phyloP scores from a whole-genome alignment of 116 monocot genomes.

The Iris pallida region DNA sequence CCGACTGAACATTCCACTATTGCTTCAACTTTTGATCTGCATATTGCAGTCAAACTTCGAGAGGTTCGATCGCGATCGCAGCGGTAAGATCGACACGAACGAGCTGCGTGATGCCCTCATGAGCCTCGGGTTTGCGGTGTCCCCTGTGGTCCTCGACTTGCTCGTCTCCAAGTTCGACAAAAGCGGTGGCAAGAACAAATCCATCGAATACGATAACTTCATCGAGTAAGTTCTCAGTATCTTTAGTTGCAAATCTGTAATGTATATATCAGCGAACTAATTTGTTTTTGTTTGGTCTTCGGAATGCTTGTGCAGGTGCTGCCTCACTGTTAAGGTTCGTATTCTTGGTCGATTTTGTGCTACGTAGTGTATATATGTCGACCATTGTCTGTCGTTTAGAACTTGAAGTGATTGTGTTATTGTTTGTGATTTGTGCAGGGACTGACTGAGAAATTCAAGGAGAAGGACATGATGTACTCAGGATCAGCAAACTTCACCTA shows the following conservation, averaged over 20 bases:
- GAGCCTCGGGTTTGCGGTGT: constrained; percentile 79
- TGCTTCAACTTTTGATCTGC: no score
- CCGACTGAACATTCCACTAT: no score
- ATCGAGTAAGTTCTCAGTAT: constrained; percentile 48
- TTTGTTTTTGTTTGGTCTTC: background rate
- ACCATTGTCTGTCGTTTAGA: no score
- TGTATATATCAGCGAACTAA: background rate
- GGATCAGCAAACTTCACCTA: constrained; percentile 79
- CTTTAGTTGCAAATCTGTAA: background rate
- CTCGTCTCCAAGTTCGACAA: constrained; percentile 92
- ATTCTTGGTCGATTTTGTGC: no score
- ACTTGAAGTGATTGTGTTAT: no score
- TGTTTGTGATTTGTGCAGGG: constrained; percentile 22
- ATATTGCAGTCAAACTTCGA: constrained; percentile 82
- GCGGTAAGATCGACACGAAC: constrained; percentile 69
- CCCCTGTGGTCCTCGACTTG: constrained; percentile 66
- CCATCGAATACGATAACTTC: constrained; percentile 80
- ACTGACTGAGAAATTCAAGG: constrained; percentile 93
- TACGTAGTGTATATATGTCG: no score
- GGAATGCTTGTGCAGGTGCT: constrained; percentile 57
- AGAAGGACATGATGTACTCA: constrained; percentile 56
- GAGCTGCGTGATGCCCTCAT: constrained; percentile 84
- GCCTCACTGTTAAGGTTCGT: constrained; percentile 66
- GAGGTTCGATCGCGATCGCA: constrained; percentile 85
- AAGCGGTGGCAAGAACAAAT: constrained; percentile 50